phyloP scores from a whole-genome alignment of 495 filamentous ascomycete genomes.

The Astrocystis sublimbata region DNA sequence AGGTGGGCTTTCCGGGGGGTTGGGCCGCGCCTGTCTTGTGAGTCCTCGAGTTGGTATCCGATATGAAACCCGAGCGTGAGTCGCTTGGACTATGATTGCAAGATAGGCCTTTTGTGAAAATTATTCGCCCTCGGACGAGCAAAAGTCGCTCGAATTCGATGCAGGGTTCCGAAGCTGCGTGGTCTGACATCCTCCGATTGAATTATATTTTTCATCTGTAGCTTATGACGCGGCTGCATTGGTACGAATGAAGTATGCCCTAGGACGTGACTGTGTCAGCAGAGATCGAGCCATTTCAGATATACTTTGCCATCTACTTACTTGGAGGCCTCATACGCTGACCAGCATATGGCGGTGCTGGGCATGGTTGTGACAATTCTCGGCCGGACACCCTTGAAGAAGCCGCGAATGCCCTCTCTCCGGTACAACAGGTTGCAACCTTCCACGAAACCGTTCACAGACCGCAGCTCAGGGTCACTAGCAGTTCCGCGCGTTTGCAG shows the following conservation, averaged over 20 bases:
- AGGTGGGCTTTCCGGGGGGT: not conserved
- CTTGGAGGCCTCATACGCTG: constrained; percentile 63
- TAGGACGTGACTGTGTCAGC: constrained; percentile 31
- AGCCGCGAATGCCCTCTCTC: constrained; percentile 81
- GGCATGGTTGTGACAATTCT: constrained; percentile 96
- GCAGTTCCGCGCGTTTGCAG: constrained; percentile 89
- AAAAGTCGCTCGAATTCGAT: constrained; percentile 3
- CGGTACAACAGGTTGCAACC: constrained; percentile 81
- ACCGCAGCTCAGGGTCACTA: constrained; percentile 76
- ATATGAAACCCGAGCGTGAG: not conserved
- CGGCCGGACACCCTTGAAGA: constrained; percentile 89
- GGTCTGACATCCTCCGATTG: not conserved
- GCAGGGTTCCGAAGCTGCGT: not conserved
- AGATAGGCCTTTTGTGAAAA: not conserved
- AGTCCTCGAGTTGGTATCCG: not conserved
- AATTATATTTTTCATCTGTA: not conserved
- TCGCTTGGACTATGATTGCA: not conserved
- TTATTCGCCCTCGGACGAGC: not conserved
- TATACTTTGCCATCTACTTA: constrained; percentile 31
- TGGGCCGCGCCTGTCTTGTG: not conserved
- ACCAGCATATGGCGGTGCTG: constrained; percentile 98
- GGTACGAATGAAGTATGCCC: constrained; percentile 58
- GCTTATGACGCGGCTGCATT: constrained; percentile 35
- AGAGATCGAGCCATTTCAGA: not conserved
- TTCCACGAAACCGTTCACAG: constrained; percentile 77